Evolutionary conservation across 2,329 filamentous ascomycete genomes (phyloP), one percentile per base, ranked within the genome.

Genomic region (Aureobasidium uvarum): DNA sequence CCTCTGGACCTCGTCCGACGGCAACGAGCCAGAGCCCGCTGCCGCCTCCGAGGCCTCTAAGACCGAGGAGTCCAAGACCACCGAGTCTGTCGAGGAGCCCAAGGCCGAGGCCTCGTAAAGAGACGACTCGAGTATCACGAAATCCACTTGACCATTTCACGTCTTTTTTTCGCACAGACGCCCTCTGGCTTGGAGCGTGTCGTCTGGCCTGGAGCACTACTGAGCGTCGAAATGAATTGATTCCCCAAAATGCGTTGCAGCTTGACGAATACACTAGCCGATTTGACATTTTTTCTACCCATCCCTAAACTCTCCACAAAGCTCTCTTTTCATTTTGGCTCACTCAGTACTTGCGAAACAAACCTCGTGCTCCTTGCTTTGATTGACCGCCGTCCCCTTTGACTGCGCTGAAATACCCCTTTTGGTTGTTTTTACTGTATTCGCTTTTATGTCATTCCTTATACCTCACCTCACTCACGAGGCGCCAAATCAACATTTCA

Each of bases 1-100:
- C 71, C 89, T 97, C 80, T 97, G 93, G 93, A 97, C 93, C 73
- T 97, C 93, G 72, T 96, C 92, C 67, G 93, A 96, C 78, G 91
- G 86, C 74, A 88, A 84, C 74, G 94, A 96, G 80, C 84, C 85
- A 68, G 91, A 94, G 80, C 82, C 82, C 66, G 81, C 87, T 70
- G 83, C 82, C 67, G 81, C 87, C 70, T 83, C 82, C 67, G 77
- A 70, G 60, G 82, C 85, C 70, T 80, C 85, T 73, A 87, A 89
- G 83, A 87, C 91, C 75, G 83, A 85, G 70, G 74, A 77, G 71
- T 68, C 76, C 38, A 76, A 78, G 75, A 72, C 71, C 69, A 36
- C 65, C 48, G 67, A 66, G 58, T 80, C 82, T 67, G 81, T 78
- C 64, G 68, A 74, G 36, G 66, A 67, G 64, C 41, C 56, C 58